Percentiles rank a stretch among this genome's conserved stretches.
phyloP scores from a whole-genome alignment of 352 stramenopile genomes.

The Phytophthora cactorum region DNA sequence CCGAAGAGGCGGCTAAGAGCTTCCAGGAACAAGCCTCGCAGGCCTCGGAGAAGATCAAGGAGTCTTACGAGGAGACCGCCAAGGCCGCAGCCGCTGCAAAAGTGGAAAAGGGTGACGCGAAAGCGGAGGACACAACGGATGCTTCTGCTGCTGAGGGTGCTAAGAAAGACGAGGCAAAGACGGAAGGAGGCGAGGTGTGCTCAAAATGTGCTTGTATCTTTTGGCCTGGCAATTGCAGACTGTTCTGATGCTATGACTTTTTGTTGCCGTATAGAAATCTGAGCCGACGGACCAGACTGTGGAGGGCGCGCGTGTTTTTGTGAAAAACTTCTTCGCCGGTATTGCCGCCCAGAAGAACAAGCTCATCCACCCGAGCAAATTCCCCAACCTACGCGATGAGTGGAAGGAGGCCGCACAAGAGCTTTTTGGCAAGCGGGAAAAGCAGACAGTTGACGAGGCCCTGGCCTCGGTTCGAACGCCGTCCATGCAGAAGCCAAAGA shows the following conservation, averaged over 20 bases:
- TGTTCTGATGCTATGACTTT: conserved; percentile 7
- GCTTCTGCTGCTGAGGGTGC: conserved; percentile 13
- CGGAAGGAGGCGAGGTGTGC: conserved; percentile 31
- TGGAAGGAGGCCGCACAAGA: conserved; percentile 79
- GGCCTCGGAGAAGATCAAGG: conserved; percentile 73
- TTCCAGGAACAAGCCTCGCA: conserved; percentile 59
- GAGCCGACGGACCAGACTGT: conserved; percentile 39
- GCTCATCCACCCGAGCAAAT: conserved; percentile 56
- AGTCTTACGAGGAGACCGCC: conserved; percentile 46
- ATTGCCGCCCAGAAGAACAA: conserved; percentile 65
- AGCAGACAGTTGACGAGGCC: conserved; percentile 77
- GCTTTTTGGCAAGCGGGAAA: conserved; percentile 79
- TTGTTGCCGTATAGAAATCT: conserved; percentile 12
- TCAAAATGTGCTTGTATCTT: conserved; percentile 3
- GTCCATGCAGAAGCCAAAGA: conserved; percentile 45
- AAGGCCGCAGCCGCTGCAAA: conserved; percentile 29
- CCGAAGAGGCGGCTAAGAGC: conserved; percentile 64
- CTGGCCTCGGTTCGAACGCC: conserved; percentile 71
- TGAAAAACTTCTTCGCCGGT: conserved; percentile 61
- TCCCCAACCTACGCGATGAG: conserved; percentile 62
- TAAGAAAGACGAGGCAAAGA: conserved; percentile 22
- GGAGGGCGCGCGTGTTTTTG: conserved; percentile 55
- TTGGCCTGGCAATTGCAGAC: neutral
- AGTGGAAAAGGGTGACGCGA: conserved; percentile 24
- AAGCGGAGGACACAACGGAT: conserved; percentile 15